Percentiles rank a stretch among this genome's conserved stretches.
phyloP scores from a whole-genome alignment of 1,284 basidiomycete species.

The Stygiomarasmius scandens region DNA sequence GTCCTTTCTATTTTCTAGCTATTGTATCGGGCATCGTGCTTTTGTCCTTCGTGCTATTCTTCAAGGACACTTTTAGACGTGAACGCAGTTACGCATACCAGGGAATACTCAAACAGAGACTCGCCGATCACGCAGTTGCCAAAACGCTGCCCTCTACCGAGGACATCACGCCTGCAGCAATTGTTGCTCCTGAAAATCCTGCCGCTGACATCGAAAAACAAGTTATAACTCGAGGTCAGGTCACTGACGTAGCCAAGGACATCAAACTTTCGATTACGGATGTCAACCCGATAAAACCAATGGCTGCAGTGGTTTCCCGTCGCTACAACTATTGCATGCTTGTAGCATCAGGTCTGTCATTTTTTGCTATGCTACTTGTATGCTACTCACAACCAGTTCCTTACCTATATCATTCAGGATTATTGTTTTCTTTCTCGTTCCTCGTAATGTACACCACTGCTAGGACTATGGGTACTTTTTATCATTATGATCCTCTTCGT shows the following conservation, averaged over 20 bases:
- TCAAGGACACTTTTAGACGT: conserved; percentile 82
- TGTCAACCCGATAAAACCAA: conserved; percentile 71
- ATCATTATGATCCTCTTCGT: conserved; percentile 70
- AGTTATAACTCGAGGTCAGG: conserved; percentile 7
- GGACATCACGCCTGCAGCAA: conserved; percentile 1
- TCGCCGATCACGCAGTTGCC: conserved; percentile 18
- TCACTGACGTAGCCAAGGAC: conserved; percentile 24
- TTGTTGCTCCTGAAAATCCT: conserved; percentile 5
- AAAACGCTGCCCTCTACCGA: conserved; percentile 18
- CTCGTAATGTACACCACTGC: conserved; percentile 73
- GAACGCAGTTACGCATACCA: conserved; percentile 83
- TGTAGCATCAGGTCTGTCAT: conserved; percentile 63
- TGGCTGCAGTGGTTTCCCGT: conserved; percentile 57
- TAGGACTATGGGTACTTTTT: conserved; percentile 64
- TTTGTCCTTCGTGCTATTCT: conserved; percentile 63
- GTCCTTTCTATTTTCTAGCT: conserved; percentile 80
- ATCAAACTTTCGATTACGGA: conserved; percentile 68
- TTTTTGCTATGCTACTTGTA: conserved; percentile 1
- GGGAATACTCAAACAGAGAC: conserved; percentile 46
- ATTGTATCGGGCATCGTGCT: conserved; percentile 62
- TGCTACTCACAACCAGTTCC: background rate
- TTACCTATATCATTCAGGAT: conserved; percentile 39
- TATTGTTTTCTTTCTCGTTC: conserved; percentile 78
- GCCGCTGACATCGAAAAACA: conserved; percentile 15
- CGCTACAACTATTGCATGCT: conserved; percentile 73